phyloP scores from a whole-genome alignment of 1,139 yeast genomes.

The Hansenula anomala region DNA sequence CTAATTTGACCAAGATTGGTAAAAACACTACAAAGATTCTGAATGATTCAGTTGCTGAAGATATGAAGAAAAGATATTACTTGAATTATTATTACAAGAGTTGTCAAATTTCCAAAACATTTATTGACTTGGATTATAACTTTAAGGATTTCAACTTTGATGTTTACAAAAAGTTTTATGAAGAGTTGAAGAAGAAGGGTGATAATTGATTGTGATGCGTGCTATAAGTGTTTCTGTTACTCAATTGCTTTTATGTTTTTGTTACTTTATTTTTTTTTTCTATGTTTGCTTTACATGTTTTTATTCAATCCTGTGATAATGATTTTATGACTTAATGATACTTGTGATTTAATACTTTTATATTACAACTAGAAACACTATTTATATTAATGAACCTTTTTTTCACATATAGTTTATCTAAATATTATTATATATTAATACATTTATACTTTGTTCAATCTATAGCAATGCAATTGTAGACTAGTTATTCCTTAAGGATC shows the following conservation, averaged over 20 bases:
- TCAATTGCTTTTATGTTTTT: conserved; percentile 1
- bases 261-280: not conserved
- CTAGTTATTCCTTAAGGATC: too few species aligned
- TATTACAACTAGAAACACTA: too few species aligned
- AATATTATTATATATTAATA: too few species aligned
- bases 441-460: too few species aligned
- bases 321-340: conserved; percentile 1
- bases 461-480: too few species aligned
- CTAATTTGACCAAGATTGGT: conserved; percentile 8
- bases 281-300: too few species aligned
- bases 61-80: conserved; percentile 13
- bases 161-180: conserved; percentile 46
- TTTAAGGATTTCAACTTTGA: conserved; percentile 52
- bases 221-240: too few species aligned
- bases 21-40: conserved; percentile 5
- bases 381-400: too few species aligned
- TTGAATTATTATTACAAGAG: conserved; percentile 51
- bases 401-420: too few species aligned
- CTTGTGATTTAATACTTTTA: too few species aligned
- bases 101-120: conserved; percentile 56
- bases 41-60: conserved; percentile 10
- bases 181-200: conserved; percentile 27
- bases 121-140: conserved; percentile 59
- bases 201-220: too few species aligned
- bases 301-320: not conserved